phyloP scores from a whole-genome alignment of 2,329 filamentous ascomycete genomes.

The Dothideomycetidae sp. region DNA sequence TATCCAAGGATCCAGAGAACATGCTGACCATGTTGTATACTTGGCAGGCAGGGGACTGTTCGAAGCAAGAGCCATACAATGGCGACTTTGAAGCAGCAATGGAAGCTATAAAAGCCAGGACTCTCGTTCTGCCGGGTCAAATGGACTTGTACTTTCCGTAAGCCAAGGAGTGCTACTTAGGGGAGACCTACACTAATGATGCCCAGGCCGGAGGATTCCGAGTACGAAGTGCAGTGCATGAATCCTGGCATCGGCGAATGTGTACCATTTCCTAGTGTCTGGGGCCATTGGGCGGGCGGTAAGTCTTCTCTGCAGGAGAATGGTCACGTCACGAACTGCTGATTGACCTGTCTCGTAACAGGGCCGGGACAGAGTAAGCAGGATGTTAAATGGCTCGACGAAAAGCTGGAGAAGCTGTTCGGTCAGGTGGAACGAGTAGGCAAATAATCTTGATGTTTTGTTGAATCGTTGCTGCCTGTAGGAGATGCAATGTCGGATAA shows the following conservation, averaged over 20 bases:
- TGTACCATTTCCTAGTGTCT: conserved; percentile 44
- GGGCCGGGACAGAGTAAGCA: conserved; percentile 57
- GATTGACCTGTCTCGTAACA: too few species aligned
- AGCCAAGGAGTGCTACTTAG: conserved; percentile 24
- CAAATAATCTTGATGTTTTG: too few species aligned
- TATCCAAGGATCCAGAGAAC: conserved; percentile 62
- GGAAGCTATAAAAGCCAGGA: conserved; percentile 56
- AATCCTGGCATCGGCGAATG: conserved; percentile 42
- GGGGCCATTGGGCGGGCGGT: conserved; percentile 45
- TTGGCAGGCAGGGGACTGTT: conserved; percentile 63
- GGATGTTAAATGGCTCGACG: conserved; percentile 59
- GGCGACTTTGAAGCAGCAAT: conserved; percentile 44
- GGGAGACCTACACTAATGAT: too few species aligned
- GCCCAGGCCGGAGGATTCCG: conserved; percentile 59
- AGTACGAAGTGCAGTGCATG: conserved; percentile 56
- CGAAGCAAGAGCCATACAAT: conserved; percentile 52
- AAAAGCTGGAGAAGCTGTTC: conserved; percentile 43
- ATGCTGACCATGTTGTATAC: conserved; percentile 61
- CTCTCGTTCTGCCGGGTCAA: conserved; percentile 53
- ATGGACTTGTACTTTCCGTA: conserved; percentile 70
- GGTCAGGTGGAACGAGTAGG: conserved; percentile 15
- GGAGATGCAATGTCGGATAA: too few species aligned
- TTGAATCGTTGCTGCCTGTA: too few species aligned
- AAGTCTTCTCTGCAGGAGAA: conserved; percentile 18
- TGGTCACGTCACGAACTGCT: conserved; percentile 13